A percentile compares a stretch with the other conserved stretches of the same genome.
phyloP scores from a whole-genome alignment of 495 filamentous ascomycete genomes.

The Penicillium arizonense region DNA sequence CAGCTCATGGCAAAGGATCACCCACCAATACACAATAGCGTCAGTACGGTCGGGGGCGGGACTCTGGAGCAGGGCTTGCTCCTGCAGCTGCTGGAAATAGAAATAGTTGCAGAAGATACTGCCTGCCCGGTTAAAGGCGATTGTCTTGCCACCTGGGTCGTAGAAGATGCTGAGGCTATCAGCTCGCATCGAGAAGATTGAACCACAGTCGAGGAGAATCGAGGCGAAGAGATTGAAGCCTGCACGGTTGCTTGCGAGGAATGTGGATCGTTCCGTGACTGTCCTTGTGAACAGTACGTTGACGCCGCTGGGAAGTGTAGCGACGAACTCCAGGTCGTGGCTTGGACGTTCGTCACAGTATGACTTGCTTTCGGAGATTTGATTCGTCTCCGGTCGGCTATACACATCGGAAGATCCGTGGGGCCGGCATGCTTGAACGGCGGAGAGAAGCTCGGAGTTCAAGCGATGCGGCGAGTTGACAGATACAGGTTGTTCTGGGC shows the following conservation, averaged over 20 bases:
- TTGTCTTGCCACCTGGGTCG: slow-evolving; percentile 72
- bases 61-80: slow-evolving; percentile 39
- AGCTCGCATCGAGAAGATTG: slow-evolving; percentile 63
- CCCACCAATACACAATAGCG: slow-evolving; percentile 86
- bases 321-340: slow-evolving; percentile 76
- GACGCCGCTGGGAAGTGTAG: slow-evolving; percentile 66
- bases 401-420: slow-evolving; percentile 72
- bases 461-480: slow-evolving; percentile 51
- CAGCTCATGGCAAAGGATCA: slow-evolving; percentile 87
- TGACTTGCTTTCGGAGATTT: slow-evolving; percentile 78
- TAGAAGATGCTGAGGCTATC: slow-evolving; percentile 80
- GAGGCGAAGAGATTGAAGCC: slow-evolving; percentile 69
- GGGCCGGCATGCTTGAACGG: slow-evolving; percentile 77
- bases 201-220: slow-evolving; percentile 66
- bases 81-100: slow-evolving; percentile 81
- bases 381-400: slow-evolving; percentile 64
- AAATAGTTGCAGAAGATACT: slow-evolving; percentile 91
- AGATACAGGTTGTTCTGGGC: slow-evolving; percentile 35
- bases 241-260: slow-evolving; percentile 59
- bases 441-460: slow-evolving; percentile 65
- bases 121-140: slow-evolving; percentile 88
- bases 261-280: slow-evolving; percentile 48
- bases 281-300: slow-evolving; percentile 67
- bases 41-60: slow-evolving; percentile 51
- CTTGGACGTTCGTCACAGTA: slow-evolving; percentile 84